phyloP scores from a whole-genome alignment of 768 basidiomycete genomes.

The Boletus sp. region DNA sequence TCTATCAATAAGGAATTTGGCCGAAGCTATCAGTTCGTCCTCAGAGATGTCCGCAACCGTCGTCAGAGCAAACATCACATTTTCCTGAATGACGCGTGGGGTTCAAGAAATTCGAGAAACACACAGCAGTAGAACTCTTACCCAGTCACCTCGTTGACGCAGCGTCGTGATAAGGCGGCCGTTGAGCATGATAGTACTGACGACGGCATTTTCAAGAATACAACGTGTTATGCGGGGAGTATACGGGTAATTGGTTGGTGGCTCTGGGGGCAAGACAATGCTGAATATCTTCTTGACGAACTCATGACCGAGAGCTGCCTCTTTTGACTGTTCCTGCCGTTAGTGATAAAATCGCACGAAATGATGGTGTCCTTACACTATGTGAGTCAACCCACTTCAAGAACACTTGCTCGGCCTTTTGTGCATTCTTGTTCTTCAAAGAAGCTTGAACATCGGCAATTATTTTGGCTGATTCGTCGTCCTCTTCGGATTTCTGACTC shows the following conservation, averaged over 20 bases:
- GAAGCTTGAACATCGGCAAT: constrained; percentile 39
- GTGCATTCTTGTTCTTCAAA: constrained; percentile 43
- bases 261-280: constrained; percentile 44
- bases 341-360: neutral
- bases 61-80: constrained; percentile 50
- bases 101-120: neutral
- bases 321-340: constrained; percentile 14
- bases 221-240: constrained; percentile 54
- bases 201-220: constrained; percentile 55
- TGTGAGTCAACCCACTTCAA: constrained; percentile 55
- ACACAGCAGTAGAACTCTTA: constrained; percentile 24
- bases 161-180: constrained; percentile 57
- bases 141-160: constrained; percentile 66
- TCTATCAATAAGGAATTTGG: constrained; percentile 43
- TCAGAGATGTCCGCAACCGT: constrained; percentile 66
- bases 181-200: constrained; percentile 62
- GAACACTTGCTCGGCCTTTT: constrained; percentile 59
- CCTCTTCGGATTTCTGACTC: constrained; percentile 11
- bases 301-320: constrained; percentile 36
- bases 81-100: constrained; percentile 24
- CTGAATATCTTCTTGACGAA: constrained; percentile 62
- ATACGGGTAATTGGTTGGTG: constrained; percentile 41
- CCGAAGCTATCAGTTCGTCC: constrained; percentile 53
- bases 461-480: constrained; percentile 30
- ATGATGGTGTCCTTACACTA: constrained; percentile 14